A percentile compares a stretch with the other conserved stretches of the same genome.
Conservation (phyloP, 2,329 filamentous ascomycete genomes). For the Pseudocercospora macadamiae region DNA sequence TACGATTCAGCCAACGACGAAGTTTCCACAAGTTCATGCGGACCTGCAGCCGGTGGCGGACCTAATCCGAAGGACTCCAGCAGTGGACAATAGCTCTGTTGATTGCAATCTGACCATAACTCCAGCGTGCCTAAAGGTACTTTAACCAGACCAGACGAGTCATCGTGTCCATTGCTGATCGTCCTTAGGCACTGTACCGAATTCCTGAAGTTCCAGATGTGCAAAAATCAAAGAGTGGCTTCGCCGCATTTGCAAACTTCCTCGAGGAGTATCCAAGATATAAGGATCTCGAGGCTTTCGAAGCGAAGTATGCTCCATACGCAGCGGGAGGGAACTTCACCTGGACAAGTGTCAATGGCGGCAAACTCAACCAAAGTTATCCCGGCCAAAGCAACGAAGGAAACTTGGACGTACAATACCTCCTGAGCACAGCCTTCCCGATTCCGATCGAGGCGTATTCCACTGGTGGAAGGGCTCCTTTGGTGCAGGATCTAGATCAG, state of each 20-base stretch:
- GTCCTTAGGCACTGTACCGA: not conserved
- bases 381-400: constrained; percentile 51
- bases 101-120: not conserved
- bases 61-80: not conserved
- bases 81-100: not conserved
- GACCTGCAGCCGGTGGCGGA: constrained; percentile 34
- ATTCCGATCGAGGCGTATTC: constrained; percentile 53
- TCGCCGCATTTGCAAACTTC: constrained; percentile 53
- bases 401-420: constrained; percentile 66
- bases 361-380: constrained; percentile 26
- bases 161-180: not conserved
- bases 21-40: constrained; percentile 38
- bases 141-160: not conserved
- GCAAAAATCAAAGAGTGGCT: not conserved
- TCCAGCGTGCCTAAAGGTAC: not conserved
- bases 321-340: constrained; percentile 52
- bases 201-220: not conserved
- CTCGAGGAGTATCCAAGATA: constrained; percentile 55
- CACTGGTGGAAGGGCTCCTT: constrained; percentile 48
- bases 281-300: constrained; percentile 49
- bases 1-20: constrained; percentile 36
- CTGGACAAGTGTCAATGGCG: constrained; percentile 32
- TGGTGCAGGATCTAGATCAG: constrained; percentile 48
- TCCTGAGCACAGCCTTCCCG: constrained; percentile 59
- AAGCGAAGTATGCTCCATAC: constrained; percentile 39